phyloP scores from a whole-genome alignment of 495 filamentous ascomycete species.

The Lindgomyces ingoldianus region DNA sequence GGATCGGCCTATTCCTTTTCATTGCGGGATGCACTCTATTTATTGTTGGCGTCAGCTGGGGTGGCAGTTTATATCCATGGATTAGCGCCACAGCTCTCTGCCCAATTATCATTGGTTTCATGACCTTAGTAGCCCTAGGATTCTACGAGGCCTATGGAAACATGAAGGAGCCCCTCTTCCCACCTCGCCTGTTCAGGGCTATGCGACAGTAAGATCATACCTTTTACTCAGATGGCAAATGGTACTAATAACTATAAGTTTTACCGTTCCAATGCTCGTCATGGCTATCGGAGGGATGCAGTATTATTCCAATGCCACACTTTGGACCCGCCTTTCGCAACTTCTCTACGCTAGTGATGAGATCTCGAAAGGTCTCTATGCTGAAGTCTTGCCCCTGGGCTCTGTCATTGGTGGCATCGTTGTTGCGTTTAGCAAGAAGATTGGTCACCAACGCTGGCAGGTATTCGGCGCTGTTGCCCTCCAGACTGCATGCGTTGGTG shows the following conservation, averaged over 20 bases:
- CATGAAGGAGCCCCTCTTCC: slow-evolving; percentile 34
- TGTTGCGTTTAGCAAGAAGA: slow-evolving; percentile 28
- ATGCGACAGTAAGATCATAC: slow-evolving; percentile 29
- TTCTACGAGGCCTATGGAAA: slow-evolving; percentile 31
- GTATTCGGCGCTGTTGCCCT: slow-evolving; percentile 16
- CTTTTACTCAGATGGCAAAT: neutral
- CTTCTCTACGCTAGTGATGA: slow-evolving; percentile 32
- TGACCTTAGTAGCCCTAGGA: slow-evolving; percentile 28
- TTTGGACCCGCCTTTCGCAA: slow-evolving; percentile 33
- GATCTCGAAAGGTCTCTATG: slow-evolving; percentile 35
- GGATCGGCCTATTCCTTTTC: slow-evolving; percentile 32
- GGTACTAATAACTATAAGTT: slow-evolving; percentile 14
- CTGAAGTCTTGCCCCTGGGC: slow-evolving; percentile 33
- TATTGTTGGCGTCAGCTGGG: slow-evolving; percentile 31
- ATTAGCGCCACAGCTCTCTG: slow-evolving; percentile 18
- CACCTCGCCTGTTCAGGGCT: slow-evolving; percentile 33
- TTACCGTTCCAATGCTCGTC: slow-evolving; percentile 34
- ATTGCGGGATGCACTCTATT: slow-evolving; percentile 29
- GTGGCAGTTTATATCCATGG: slow-evolving; percentile 32
- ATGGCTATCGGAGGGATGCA: slow-evolving; percentile 37
- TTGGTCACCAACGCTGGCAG: slow-evolving; percentile 31
- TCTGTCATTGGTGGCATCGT: slow-evolving; percentile 29
- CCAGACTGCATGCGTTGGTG: slow-evolving; percentile 30
- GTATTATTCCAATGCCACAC: slow-evolving; percentile 34
- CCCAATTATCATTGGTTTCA: slow-evolving; percentile 25